Evolutionary conservation across 2,329 filamentous ascomycete genomes (phyloP).

Genomic region (Pseudogymnoascus sp.): DNA sequence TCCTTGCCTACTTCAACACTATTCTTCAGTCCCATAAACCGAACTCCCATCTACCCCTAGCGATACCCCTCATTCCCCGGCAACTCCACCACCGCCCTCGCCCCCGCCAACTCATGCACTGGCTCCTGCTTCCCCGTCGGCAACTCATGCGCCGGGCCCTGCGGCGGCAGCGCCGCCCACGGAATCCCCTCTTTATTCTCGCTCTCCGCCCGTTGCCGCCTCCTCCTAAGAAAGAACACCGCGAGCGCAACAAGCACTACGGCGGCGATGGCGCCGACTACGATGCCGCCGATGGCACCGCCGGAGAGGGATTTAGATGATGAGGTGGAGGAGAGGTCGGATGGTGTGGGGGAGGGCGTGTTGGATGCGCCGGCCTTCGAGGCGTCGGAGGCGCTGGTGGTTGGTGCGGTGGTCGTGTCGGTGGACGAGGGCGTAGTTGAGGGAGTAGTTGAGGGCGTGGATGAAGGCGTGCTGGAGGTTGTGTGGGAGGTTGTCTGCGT

Average conservation of each 20-base stretch:
- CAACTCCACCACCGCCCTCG: not conserved
- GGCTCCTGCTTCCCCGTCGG: not conserved
- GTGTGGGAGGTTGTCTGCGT: not conserved
- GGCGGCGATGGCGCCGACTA: not conserved
- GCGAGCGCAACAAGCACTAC: not conserved
- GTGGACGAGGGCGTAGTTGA: not conserved
- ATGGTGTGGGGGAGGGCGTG: not conserved
- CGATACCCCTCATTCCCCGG: not conserved
- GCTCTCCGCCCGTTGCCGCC: not conserved
- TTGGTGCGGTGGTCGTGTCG: not conserved
- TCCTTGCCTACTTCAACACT: not conserved
- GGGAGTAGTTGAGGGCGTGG: not conserved
- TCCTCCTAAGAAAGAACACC: conserved; percentile 12
- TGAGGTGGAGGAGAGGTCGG: not conserved
- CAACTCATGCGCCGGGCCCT: not conserved
- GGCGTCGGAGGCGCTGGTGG: not conserved
- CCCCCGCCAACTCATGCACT: not conserved
- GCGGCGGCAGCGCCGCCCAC: not conserved
- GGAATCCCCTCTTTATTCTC: not conserved
- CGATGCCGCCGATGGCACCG: conserved; percentile 8
- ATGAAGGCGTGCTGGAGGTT: not conserved
- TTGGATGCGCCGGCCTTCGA: not conserved
- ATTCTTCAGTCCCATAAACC: not conserved
- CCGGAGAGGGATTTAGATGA: not conserved
- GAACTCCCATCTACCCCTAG: not conserved